Evolutionary conservation across 2,329 filamentous ascomycete genomes (phyloP).

Genomic region (Orbilia oligospora): DNA sequence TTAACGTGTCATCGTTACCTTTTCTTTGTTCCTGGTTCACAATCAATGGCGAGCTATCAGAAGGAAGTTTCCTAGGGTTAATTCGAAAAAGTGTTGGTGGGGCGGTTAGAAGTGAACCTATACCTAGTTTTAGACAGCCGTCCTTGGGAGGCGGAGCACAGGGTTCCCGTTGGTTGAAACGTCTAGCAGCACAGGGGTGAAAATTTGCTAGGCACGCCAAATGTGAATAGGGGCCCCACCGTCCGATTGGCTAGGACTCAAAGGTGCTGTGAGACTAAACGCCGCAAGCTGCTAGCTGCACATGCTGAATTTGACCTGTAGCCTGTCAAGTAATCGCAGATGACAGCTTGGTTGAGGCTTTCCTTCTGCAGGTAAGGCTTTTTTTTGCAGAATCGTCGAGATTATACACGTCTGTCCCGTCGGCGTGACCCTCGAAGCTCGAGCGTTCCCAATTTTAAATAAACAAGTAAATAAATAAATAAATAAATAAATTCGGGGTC

Average conservation of each 20-base stretch:
- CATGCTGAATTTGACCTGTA: slow-evolving; percentile 19
- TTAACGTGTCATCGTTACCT: slow-evolving; percentile 35
- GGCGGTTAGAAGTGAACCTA: slow-evolving; percentile 43
- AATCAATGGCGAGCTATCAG: slow-evolving; percentile 23
- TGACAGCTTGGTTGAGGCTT: slow-evolving; percentile 27
- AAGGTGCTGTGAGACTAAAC: slow-evolving; percentile 55
- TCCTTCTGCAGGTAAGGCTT: slow-evolving; percentile 24
- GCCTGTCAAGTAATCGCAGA: slow-evolving; percentile 48
- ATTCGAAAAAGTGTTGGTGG: slow-evolving; percentile 52
- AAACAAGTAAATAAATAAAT: too few species aligned
- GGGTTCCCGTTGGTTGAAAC: slow-evolving; percentile 57
- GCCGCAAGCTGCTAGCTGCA: slow-evolving; percentile 39
- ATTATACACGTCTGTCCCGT: slow-evolving; percentile 18
- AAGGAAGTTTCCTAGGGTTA: neutral
- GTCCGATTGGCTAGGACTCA: slow-evolving; percentile 40
- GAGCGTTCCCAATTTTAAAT: neutral
- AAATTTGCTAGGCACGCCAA: slow-evolving; percentile 39
- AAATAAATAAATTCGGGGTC: neutral
- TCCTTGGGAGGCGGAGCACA: slow-evolving; percentile 39
- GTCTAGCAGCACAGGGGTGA: slow-evolving; percentile 41
- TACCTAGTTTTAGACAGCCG: slow-evolving; percentile 49
- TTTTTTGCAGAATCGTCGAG: slow-evolving; percentile 10
- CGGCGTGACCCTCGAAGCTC: neutral
- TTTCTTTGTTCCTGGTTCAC: slow-evolving; percentile 9
- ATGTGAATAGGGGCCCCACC: slow-evolving; percentile 22